Percentiles rank a stretch among this genome's conserved stretches.
These are phyloP conservation scores for Arthrinium phaeospermum DNA, from an alignment of 2,329 filamentous ascomycete species.

Conservation along the genomic window DNA sequence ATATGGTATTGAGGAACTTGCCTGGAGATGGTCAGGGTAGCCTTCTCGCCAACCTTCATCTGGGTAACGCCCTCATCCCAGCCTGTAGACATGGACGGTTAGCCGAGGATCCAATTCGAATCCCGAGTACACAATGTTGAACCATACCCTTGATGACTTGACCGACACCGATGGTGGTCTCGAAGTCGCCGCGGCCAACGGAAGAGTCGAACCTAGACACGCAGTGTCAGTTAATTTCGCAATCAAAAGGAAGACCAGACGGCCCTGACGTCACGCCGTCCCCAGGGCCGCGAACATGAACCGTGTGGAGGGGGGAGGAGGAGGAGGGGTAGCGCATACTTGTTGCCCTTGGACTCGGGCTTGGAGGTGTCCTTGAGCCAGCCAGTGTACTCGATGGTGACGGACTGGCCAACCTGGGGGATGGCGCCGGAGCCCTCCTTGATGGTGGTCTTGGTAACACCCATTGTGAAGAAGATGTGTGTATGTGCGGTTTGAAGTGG, in stretches of 20 bases:
- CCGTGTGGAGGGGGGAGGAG: not conserved
- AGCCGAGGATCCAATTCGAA: slow-evolving; percentile 16
- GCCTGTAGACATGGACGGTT: slow-evolving; percentile 51
- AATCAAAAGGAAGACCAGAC: not conserved
- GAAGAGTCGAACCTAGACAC: slow-evolving; percentile 84
- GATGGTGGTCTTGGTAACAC: slow-evolving; percentile 72
- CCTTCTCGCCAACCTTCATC: slow-evolving; percentile 93
- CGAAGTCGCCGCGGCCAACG: slow-evolving; percentile 76
- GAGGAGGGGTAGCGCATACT: slow-evolving; percentile 60
- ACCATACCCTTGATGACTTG: slow-evolving; percentile 83
- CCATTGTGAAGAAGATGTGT: slow-evolving; percentile 58
- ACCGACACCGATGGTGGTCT: slow-evolving; percentile 79
- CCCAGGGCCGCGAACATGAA: slow-evolving; percentile 13
- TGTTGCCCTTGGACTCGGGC: slow-evolving; percentile 67
- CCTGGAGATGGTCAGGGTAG: slow-evolving; percentile 81
- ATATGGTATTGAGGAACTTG: slow-evolving; percentile 40
- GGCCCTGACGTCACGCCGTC: slow-evolving; percentile 25
- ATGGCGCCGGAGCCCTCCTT: slow-evolving; percentile 65
- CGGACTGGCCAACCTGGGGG: slow-evolving; percentile 71
- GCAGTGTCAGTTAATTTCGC: slow-evolving; percentile 25
- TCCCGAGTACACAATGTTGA: not conserved
- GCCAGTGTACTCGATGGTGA: slow-evolving; percentile 91
- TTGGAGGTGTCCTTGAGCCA: slow-evolving; percentile 74
- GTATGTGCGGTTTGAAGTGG: slow-evolving; percentile 24
- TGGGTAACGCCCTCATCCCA: slow-evolving; percentile 85